A percentile compares a stretch with the other conserved stretches of the same genome.
These are phyloP conservation scores for Nitzschia sp. DNA, from an alignment of 108 stramenopile genomes.

Conservation along the genomic window DNA sequence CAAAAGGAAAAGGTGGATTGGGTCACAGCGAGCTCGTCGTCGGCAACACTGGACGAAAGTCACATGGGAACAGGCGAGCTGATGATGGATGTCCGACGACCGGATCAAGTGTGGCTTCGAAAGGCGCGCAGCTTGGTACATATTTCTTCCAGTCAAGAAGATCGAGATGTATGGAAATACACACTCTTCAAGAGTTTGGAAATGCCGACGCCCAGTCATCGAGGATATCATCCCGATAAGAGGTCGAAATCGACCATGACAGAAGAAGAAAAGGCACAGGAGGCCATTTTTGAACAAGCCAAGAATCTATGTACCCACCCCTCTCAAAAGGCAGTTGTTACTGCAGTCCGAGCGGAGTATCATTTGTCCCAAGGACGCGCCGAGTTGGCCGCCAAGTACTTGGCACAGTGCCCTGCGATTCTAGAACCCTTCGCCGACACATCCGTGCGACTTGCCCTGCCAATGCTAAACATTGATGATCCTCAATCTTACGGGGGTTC, in stretches of 20 bases:
- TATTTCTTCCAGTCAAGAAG: slow-evolving; percentile 84
- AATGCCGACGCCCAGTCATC: slow-evolving; percentile 16
- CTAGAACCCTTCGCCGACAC: slow-evolving; percentile 84
- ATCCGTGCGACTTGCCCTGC: slow-evolving; percentile 69
- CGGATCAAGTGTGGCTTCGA: slow-evolving; percentile 90
- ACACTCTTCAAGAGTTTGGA: slow-evolving; percentile 69
- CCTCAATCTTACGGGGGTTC: slow-evolving; percentile 56
- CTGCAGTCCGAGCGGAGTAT: slow-evolving; percentile 77
- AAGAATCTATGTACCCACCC: slow-evolving; percentile 74
- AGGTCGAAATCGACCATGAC: slow-evolving; percentile 19
- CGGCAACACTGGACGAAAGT: slow-evolving; percentile 32
- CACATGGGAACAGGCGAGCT: slow-evolving; percentile 60
- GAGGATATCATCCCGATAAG: not conserved
- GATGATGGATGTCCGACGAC: slow-evolving; percentile 83
- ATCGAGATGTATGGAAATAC: slow-evolving; percentile 87
- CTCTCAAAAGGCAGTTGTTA: slow-evolving; percentile 84
- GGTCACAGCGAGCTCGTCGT: slow-evolving; percentile 38
- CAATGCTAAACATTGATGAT: slow-evolving; percentile 68
- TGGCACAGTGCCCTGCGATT: slow-evolving; percentile 75
- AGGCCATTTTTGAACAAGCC: slow-evolving; percentile 80
- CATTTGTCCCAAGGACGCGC: slow-evolving; percentile 73
- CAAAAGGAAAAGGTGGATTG: slow-evolving; percentile 85
- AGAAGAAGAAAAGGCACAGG: slow-evolving; percentile 74
- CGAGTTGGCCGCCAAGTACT: slow-evolving; percentile 77
- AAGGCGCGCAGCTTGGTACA: slow-evolving; percentile 74